Evolutionary conservation across 805 yeast species (phyloP), one percentile per base, ranked within the genome.

Genomic region (Monosporozyma aerobia): DNA sequence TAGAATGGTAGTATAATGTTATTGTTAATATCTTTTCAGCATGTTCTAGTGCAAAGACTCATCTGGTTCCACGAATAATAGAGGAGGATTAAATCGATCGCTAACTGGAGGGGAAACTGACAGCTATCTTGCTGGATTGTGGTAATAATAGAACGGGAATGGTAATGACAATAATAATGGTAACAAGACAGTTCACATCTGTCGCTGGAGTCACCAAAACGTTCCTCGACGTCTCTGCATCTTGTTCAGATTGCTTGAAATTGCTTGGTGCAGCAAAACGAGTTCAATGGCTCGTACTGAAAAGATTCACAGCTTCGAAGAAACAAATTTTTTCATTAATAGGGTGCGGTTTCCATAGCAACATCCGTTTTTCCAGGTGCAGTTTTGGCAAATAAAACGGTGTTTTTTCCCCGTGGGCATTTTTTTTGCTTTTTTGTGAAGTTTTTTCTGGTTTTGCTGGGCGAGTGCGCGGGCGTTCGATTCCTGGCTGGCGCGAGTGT

Each of bases 261-360:
- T 27, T 27, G 29, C 29, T 27, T 27, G 29, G 29, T 27, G 29
- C 29, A 27, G 29, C 29, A 32, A 32, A 32, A 32, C 7, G 13
- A 32, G 11, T 32, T 9, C 11, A 32, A 39, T 13, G 19, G 1
- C 19, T 19, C 10, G 22, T 39, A 16, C 19, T 11, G 44, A 40
- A 19, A 23, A 22, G 19, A 22, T 19, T 19, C 9, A 39, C 41
- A 19, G 4, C 9, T 9, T 9, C 9, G 25, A 9, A 19, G 11
- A 10, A 7, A 23, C 27, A 19, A 16, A 7, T 40, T 16, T 19
- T 40, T 16, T 16, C 5, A 13, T 4, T 33, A 13, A 22, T 23
- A 11, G 45, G 29, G 45, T 43, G 45, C 45, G 30, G 45, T 43
- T 43, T 43, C 45, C 45, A 43, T 43, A 29, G 45, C 45, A 43